Evolutionary conservation across 2,329 filamentous ascomycete species (phyloP).

Genomic region (Cladosporium halotolerans): DNA sequence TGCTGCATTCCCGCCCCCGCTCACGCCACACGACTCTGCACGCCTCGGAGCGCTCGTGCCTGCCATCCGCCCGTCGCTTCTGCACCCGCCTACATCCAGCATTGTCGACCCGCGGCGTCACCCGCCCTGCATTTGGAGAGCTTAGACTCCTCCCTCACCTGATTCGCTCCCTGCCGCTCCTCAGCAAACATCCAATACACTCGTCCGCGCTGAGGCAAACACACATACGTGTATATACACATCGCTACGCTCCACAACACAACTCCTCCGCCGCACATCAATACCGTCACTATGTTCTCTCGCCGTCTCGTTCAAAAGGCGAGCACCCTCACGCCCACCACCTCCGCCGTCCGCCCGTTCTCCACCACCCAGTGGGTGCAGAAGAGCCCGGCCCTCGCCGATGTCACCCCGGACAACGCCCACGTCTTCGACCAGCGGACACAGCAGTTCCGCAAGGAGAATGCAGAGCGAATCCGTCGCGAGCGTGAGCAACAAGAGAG

Average conservation of each 20-base stretch:
- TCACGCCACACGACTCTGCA: too few species aligned
- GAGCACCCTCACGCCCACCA: conserved; percentile 10
- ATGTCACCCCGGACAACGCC: conserved; percentile 69
- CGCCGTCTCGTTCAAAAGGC: conserved; percentile 14
- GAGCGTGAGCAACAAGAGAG: conserved; percentile 76
- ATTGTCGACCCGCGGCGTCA: too few species aligned
- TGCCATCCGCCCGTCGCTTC: too few species aligned
- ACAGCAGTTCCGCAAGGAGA: conserved; percentile 76
- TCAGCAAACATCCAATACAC: neutral
- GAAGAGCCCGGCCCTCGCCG: conserved; percentile 68
- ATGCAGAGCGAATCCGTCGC: conserved; percentile 64
- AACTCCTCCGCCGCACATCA: neutral
- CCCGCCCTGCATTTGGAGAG: too few species aligned
- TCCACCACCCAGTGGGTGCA: conserved; percentile 13
- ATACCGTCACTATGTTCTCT: conserved; percentile 16
- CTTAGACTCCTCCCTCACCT: neutral
- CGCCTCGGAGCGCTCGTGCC: too few species aligned
- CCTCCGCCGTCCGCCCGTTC: conserved; percentile 17
- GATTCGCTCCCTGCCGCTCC: conserved; percentile 7
- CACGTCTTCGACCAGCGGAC: conserved; percentile 76
- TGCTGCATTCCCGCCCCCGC: neutral
- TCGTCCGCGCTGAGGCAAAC: conserved; percentile 2
- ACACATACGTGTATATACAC: neutral
- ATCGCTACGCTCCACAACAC: neutral
- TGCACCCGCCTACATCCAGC: too few species aligned